Base-by-base conservation (phyloP, 805 yeast genomes). In the Danielia reshetovae region DNA sequence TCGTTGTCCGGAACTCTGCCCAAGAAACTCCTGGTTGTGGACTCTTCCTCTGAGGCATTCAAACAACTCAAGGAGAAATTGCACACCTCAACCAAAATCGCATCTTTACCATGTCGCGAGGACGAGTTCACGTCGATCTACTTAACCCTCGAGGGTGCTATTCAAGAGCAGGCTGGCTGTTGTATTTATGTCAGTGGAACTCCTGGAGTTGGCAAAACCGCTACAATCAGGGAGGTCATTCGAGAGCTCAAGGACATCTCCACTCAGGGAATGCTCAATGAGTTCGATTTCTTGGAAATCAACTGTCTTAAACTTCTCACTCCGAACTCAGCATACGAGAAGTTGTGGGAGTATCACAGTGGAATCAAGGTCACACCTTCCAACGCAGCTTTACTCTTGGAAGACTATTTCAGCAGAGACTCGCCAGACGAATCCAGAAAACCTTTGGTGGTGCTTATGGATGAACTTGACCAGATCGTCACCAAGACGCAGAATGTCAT, bases 151-250 rank as follows among this genome's bases (percentile, higher is more conserved):
- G 88, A 87, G 47, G 70, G 77, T 29, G 84, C 95, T 0, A 75
- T 90, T 22, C 70, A 70, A 30, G 72, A 81, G 11, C 74, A 75
- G 27, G 72, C 82, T 1, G 97, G 97, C 0, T 74, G 89, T 6
- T 86, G 96, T 45, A 60, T 93, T 5, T 93, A 89, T 54, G 79
- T 93, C 8, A 86, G 96, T 58, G 99, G 99, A 3, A 87, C 96
- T 0, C 98, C 99, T 0, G 99, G 99, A 7, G 90, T 94, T 2
- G 98, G 98, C 9, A 93, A 93, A 54, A 90, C 98, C 0, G 93
- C 95, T 3, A 90, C 97, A 0, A 79, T 90, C 2, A 64, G 95
- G 35, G 95, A 88, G 51, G 97, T 85, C 0, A 22, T 34, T n/a
- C 11, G 16, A 12, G 87, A 83, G 49, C 59, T 93, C 23, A 70